These are phyloP conservation scores for Chlorella sp. DNA, from an alignment of 139 green algal species.

Conservation along the genomic window DNA sequence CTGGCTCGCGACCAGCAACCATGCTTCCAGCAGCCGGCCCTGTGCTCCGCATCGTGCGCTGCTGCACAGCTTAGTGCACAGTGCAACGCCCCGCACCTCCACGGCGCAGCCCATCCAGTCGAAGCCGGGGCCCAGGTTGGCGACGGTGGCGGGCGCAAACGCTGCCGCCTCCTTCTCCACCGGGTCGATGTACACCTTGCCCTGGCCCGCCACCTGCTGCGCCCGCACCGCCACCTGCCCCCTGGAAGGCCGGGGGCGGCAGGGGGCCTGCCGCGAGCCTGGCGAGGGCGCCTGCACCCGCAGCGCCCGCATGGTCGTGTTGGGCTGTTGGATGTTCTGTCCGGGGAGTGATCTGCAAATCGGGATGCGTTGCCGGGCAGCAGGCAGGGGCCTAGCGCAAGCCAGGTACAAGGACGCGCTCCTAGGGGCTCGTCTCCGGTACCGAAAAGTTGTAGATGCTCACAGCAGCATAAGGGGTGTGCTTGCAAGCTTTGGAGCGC, in stretches of 20 bases:
- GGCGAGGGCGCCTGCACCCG: too few species aligned
- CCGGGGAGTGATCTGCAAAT: too few species aligned
- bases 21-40: not conserved
- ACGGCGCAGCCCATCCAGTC: slow-evolving; percentile 98
- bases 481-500: too few species aligned
- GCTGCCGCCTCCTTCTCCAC: slow-evolving; percentile 51
- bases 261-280: not conserved
- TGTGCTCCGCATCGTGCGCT: not conserved
- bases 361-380: too few species aligned
- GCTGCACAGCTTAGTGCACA: not conserved
- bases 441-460: too few species aligned
- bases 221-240: not conserved
- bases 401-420: too few species aligned
- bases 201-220: slow-evolving; percentile 16
- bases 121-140: slow-evolving; percentile 97
- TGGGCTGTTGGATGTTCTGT: too few species aligned
- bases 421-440: too few species aligned
- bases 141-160: slow-evolving; percentile 96
- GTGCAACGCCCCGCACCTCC: slow-evolving; percentile 58
- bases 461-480: too few species aligned
- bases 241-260: not conserved
- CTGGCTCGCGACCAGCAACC: not conserved
- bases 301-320: too few species aligned
- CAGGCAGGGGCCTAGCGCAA: too few species aligned
- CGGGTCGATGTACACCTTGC: slow-evolving; percentile 35